Percentiles rank a stretch among this genome's conserved stretches.
phyloP scores from a whole-genome alignment of 441 rosid species.

The Raphanus hybrid region DNA sequence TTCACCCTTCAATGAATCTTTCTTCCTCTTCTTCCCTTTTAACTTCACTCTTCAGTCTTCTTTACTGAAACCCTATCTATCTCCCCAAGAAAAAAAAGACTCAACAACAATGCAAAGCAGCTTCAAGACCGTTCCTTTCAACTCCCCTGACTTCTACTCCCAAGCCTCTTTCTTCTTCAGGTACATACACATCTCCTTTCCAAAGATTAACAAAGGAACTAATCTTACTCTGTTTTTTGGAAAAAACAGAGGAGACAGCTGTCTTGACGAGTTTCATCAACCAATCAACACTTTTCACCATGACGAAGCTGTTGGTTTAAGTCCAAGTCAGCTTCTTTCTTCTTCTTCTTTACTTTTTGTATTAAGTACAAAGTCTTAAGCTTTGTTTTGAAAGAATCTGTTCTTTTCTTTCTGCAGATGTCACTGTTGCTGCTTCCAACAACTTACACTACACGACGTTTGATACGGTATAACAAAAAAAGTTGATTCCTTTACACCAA shows the following conservation, averaged over 20 bases:
- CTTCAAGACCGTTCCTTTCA: conserved; percentile 63
- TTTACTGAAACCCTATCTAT: conserved; percentile 10
- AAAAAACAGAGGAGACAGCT: conserved; percentile 57
- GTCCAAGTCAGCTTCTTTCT: conserved; percentile 62
- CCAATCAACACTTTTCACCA: conserved; percentile 62
- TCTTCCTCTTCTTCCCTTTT: conserved; percentile 42
- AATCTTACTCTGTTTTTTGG: not conserved
- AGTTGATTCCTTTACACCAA: conserved; percentile 25
- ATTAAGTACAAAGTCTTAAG: not conserved
- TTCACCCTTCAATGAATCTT: conserved; percentile 31
- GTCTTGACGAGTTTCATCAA: conserved; percentile 84
- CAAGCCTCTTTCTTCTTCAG: conserved; percentile 73
- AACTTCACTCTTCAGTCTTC: conserved; percentile 44
- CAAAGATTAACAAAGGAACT: not conserved
- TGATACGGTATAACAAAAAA: conserved; percentile 54
- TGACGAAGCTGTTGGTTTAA: conserved; percentile 74
- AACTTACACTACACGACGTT: conserved; percentile 63
- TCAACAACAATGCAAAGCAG: conserved; percentile 68
- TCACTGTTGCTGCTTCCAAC: conserved; percentile 57
- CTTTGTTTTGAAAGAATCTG: conserved; percentile 30
- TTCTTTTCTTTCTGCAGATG: conserved; percentile 53
- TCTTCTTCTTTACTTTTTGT: not conserved
- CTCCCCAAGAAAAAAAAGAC: conserved; percentile 18
- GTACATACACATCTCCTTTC: conserved; percentile 47
- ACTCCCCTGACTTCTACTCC: conserved; percentile 67